Percentiles rank a stretch among this genome's conserved stretches.
phyloP scores from a whole-genome alignment of 768 basidiomycete genomes.

The Pilatotrama ljubarskyi region DNA sequence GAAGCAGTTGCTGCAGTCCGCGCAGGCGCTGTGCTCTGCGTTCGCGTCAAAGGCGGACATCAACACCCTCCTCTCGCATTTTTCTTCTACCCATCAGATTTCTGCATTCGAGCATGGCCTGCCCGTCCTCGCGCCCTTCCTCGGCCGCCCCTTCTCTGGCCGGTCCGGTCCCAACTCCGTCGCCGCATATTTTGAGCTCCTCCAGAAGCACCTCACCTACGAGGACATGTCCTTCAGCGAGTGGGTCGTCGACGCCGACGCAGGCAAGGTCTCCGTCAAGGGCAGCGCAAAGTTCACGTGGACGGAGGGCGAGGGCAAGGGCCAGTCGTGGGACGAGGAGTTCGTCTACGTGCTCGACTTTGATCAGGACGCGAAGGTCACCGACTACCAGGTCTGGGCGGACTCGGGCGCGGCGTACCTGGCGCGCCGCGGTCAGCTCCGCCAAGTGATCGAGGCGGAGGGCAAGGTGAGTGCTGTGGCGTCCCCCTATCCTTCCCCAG shows the following conservation, averaged over 20 bases:
- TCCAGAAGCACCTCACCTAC: constrained; percentile 48
- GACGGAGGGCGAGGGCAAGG: constrained; percentile 40
- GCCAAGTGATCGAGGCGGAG: constrained; percentile 1
- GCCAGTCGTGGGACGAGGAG: constrained; percentile 59
- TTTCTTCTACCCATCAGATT: constrained; percentile 46
- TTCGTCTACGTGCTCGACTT: constrained; percentile 64
- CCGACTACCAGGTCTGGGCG: constrained; percentile 65
- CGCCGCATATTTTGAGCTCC: constrained; percentile 49
- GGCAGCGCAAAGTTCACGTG: constrained; percentile 59
- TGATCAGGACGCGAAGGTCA: constrained; percentile 55
- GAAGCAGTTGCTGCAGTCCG: constrained; percentile 42
- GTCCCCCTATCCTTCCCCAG: neutral
- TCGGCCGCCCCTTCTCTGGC: constrained; percentile 52
- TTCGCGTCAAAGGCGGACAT: constrained; percentile 48
- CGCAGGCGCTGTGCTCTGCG: constrained; percentile 50
- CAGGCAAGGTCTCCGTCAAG: constrained; percentile 52
- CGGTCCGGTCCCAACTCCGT: constrained; percentile 37
- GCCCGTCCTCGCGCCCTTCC: constrained; percentile 55
- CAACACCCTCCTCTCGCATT: constrained; percentile 48
- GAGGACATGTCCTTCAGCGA: constrained; percentile 54
- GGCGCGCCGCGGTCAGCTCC: constrained; percentile 50
- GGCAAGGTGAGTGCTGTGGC: constrained; percentile 15
- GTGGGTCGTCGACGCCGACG: constrained; percentile 53
- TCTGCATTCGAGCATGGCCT: constrained; percentile 58
- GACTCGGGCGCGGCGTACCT: constrained; percentile 67